Evolutionary conservation across 768 basidiomycete genomes (phyloP), one percentile per base, ranked within the genome.

Genomic region (Boletus huronensis): DNA sequence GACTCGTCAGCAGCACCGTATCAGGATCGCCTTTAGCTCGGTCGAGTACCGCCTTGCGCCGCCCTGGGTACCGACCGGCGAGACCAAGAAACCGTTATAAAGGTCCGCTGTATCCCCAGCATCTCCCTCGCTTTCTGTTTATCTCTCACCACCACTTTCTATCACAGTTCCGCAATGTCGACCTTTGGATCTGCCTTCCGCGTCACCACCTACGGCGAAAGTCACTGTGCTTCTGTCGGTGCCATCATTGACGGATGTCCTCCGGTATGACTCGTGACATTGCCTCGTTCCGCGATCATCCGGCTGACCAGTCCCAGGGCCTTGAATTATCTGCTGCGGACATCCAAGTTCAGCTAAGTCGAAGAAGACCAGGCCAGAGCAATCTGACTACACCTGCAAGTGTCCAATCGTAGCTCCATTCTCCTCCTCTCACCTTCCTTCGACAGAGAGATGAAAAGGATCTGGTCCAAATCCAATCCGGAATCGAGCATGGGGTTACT

Each of bases 241-340:
- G 93, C 92, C 34, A 98, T 99, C 72, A 85, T 99, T 64, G 97
- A 98, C 69, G 97, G 97, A 32, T 93, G 93, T 61, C 96, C 96
- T 50, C 96, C 96, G 36, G 96, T 97, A 72, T 53, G 84, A 73
- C 29, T 50, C 53, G 43, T 50, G 47, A 31, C 44, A 45, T 19
- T 32, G 1, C 35, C 42, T 52, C 62, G 34, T 35, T 25, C 32
- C 28, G 41, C 32, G 51, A 61, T 41, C 42, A 53, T 59, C 49
- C 41, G 17, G 19, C 54, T 61, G 45, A 69, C 54, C 23, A 39
- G 36, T 29, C 36, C 32, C 56, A 98, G 96, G 97, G 97, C 16
- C 75, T 98, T 34, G 78, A 80, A 57, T 78, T 99, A 53, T 78
- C 85, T 26, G 77, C 88, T 34, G 76, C 84, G 62, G 96, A 98